A percentile compares a stretch with the other conserved stretches of the same genome.
Evolutionary conservation across 1,139 yeast genomes (phyloP).

Genomic region (Hansenula lynferdii): DNA sequence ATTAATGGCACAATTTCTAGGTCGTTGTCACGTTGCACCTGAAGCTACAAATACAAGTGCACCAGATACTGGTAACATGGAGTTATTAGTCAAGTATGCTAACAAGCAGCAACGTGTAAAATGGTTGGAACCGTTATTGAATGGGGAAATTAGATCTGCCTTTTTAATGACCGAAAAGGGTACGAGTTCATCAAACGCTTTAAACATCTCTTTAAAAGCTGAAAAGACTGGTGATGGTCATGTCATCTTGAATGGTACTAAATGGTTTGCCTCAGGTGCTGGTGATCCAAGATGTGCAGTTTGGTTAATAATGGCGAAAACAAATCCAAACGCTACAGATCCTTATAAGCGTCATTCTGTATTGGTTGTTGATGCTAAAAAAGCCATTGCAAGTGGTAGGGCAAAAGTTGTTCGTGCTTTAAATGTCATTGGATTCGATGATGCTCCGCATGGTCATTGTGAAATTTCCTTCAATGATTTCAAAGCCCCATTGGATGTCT

Average conservation of each 20-base stretch:
- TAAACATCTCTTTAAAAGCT: slow-evolving; percentile 54
- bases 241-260: slow-evolving; percentile 57
- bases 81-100: slow-evolving; percentile 59
- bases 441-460: slow-evolving; percentile 74
- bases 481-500: slow-evolving; percentile 42
- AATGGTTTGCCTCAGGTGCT: slow-evolving; percentile 77
- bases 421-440: slow-evolving; percentile 59
- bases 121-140: slow-evolving; percentile 53
- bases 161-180: slow-evolving; percentile 71
- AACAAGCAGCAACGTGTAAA: slow-evolving; percentile 43
- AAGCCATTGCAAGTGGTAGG: slow-evolving; percentile 46
- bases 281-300: slow-evolving; percentile 63
- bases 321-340: slow-evolving; percentile 32
- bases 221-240: slow-evolving; percentile 36
- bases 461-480: slow-evolving; percentile 52
- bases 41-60: slow-evolving; percentile 64
- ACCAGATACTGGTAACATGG: slow-evolving; percentile 80
- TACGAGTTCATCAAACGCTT: slow-evolving; percentile 62
- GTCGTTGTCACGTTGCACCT: slow-evolving; percentile 52
- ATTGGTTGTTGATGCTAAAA: slow-evolving; percentile 50
- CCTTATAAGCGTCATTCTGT: slow-evolving; percentile 58
- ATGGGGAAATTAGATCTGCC: slow-evolving; percentile 61
- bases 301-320: slow-evolving; percentile 68
- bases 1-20: slow-evolving; percentile 65
- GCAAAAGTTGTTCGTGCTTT: slow-evolving; percentile 52